Percentiles rank a stretch among this genome's conserved stretches.
These are phyloP conservation scores for Rutstroemia sp. DNA, from an alignment of 2,329 filamentous ascomycete genomes.

Conservation along the genomic window DNA sequence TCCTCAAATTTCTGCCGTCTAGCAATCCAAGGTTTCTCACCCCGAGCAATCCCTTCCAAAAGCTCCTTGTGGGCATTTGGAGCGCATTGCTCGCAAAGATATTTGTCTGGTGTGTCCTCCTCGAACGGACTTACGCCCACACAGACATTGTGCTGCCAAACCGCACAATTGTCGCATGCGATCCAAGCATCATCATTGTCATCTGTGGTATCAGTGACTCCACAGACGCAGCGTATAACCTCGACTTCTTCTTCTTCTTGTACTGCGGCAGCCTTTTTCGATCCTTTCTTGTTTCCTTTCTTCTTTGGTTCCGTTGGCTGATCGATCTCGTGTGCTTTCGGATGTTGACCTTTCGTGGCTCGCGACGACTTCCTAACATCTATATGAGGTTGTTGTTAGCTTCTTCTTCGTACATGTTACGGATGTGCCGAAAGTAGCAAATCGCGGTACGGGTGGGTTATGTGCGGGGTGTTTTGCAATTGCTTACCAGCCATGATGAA, in stretches of 20 bases:
- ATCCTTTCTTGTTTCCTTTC: constrained; percentile 39
- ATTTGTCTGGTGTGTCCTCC: constrained; percentile 69
- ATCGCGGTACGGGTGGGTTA: not conserved
- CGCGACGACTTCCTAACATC: constrained; percentile 70
- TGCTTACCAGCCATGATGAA: constrained; percentile 54
- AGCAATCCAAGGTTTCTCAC: constrained; percentile 82
- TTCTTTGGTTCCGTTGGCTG: constrained; percentile 47
- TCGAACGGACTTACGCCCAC: constrained; percentile 76
- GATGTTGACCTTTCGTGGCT: constrained; percentile 93
- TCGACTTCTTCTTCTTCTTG: constrained; percentile 45
- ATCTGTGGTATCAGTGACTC: constrained; percentile 76
- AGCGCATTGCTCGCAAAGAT: constrained; percentile 86
- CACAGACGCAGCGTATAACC: constrained; percentile 89
- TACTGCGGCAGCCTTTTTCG: constrained; percentile 42
- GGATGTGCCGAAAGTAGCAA: not conserved
- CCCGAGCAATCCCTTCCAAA: constrained; percentile 67
- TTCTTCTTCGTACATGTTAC: not conserved
- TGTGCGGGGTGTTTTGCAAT: constrained; percentile 5
- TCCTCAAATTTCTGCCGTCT: constrained; percentile 51
- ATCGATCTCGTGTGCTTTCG: constrained; percentile 75
- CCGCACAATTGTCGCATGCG: constrained; percentile 83
- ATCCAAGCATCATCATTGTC: constrained; percentile 91
- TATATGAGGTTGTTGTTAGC: constrained; percentile 30
- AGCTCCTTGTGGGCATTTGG: constrained; percentile 74
- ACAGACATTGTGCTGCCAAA: constrained; percentile 97